Percentiles rank a stretch among this genome's conserved stretches.
Evolutionary conservation across 768 basidiomycete species (phyloP).

Genomic region (Panaeolus cyanescens): DNA sequence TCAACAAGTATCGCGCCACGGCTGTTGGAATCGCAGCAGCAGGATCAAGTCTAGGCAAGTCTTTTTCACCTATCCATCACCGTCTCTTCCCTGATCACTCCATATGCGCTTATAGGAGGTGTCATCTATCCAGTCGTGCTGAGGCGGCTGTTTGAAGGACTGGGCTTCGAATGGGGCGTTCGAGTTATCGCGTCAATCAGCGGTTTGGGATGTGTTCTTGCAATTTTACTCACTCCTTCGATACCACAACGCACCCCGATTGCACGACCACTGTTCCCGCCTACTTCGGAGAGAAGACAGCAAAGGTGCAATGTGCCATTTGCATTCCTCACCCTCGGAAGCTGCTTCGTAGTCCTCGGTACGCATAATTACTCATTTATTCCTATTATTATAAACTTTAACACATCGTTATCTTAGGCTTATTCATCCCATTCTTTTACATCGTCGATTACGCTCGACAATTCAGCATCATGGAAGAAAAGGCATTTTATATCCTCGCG

Average conservation of each 20-base stretch:
- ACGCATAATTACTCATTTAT: slow-evolving; percentile 18
- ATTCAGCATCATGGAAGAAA: slow-evolving; percentile 36
- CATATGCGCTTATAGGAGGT: slow-evolving; percentile 48
- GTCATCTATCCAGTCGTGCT: slow-evolving; percentile 71
- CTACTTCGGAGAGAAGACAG: not conserved
- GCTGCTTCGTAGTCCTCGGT: slow-evolving; percentile 65
- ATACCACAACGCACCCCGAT: slow-evolving; percentile 17
- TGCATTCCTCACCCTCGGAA: slow-evolving; percentile 52
- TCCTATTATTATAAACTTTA: not conserved
- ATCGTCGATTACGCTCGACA: slow-evolving; percentile 60
- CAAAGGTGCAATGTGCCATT: slow-evolving; percentile 44
- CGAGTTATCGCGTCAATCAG: slow-evolving; percentile 58
- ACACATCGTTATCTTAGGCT: slow-evolving; percentile 38
- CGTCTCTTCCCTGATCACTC: not conserved
- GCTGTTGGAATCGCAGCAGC: slow-evolving; percentile 71
- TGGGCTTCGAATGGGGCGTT: slow-evolving; percentile 67
- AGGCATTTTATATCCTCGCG: slow-evolving; percentile 59
- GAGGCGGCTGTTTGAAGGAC: slow-evolving; percentile 49
- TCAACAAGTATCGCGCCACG: slow-evolving; percentile 64
- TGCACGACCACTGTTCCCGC: not conserved
- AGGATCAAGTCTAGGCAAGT: slow-evolving; percentile 66
- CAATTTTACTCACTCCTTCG: slow-evolving; percentile 40
- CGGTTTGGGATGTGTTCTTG: slow-evolving; percentile 45
- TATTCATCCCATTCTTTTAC: slow-evolving; percentile 75
- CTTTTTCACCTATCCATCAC: not conserved